phyloP scores from a whole-genome alignment of 257 asterid genomes.

The Forsythia viridissima region DNA sequence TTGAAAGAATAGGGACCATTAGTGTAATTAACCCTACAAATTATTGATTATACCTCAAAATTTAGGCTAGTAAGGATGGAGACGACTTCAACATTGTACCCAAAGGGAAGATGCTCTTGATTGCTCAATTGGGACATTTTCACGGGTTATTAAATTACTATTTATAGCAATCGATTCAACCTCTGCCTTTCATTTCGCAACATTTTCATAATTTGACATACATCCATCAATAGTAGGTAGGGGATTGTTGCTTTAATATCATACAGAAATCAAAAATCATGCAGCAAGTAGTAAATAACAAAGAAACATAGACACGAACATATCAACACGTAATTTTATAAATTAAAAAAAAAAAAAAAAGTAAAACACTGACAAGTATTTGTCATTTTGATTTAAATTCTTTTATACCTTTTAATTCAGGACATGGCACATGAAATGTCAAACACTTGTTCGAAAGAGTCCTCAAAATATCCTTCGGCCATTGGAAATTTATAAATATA shows the following conservation, averaged over 20 bases:
- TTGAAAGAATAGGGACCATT: too few relatives aligned
- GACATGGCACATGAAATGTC: neutral
- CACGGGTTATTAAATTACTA: conserved; percentile 31
- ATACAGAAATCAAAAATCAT: conserved; percentile 77
- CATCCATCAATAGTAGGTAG: conserved; percentile 72
- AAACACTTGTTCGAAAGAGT: neutral
- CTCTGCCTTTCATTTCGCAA: conserved; percentile 46
- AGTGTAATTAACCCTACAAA: too few relatives aligned
- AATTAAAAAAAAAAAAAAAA: too few relatives aligned
- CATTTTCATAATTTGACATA: conserved; percentile 74
- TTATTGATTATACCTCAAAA: conserved; percentile 26
- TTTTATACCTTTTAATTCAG: too few relatives aligned
- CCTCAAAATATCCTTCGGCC: too few relatives aligned
- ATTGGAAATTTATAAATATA: too few relatives aligned
- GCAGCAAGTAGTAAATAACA: conserved; percentile 42
- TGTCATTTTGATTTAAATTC: too few relatives aligned
- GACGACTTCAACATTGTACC: conserved; percentile 93
- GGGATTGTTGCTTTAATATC: conserved; percentile 66
- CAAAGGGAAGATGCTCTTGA: conserved; percentile 75
- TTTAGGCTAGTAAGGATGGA: conserved; percentile 72
- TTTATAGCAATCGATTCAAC: conserved; percentile 50
- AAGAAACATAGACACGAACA: neutral
- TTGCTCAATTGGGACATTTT: conserved; percentile 38
- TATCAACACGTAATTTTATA: too few relatives aligned
- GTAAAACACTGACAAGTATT: neutral